Conservation (phyloP, 2,329 filamentous ascomycete genomes). For the Talaromyces albobiverticillius region DNA sequence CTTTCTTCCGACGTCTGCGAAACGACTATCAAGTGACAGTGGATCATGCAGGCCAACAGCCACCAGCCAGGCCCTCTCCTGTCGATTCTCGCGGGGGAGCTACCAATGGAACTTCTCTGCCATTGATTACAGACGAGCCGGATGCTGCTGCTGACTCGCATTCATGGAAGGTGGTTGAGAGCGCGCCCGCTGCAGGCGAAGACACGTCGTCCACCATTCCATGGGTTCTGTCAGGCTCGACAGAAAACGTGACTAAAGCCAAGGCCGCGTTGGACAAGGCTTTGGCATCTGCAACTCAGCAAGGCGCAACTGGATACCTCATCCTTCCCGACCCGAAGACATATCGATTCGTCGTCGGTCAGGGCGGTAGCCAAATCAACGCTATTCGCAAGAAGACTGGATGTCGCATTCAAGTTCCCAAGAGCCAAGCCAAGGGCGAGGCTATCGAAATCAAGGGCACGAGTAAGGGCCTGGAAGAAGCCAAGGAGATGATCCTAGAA, state of each 20-base stretch:
- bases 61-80: slow-evolving; percentile 66
- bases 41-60: slow-evolving; percentile 78
- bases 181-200: slow-evolving; percentile 21
- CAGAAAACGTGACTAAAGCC: slow-evolving; percentile 78
- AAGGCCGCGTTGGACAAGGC: slow-evolving; percentile 71
- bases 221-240: slow-evolving; percentile 79
- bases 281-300: slow-evolving; percentile 56
- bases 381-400: slow-evolving; percentile 86
- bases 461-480: slow-evolving; percentile 77
- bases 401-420: slow-evolving; percentile 90
- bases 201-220: slow-evolving; percentile 51
- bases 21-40: slow-evolving; percentile 86
- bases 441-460: slow-evolving; percentile 86
- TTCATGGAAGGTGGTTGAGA: slow-evolving; percentile 78
- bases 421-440: slow-evolving; percentile 70
- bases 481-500: slow-evolving; percentile 82
- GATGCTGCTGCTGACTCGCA: slow-evolving; percentile 64
- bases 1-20: slow-evolving; percentile 87
- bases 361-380: slow-evolving; percentile 87
- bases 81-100: slow-evolving; percentile 50
- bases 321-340: slow-evolving; percentile 84
- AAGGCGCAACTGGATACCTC: slow-evolving; percentile 73
- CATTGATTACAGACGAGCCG: slow-evolving; percentile 89
- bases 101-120: slow-evolving; percentile 62
- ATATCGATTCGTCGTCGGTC: slow-evolving; percentile 87